Percentiles rank a stretch among this genome's conserved stretches.
Evolutionary conservation across 495 filamentous ascomycete species (phyloP).

Genomic region (Poronia punctata): DNA sequence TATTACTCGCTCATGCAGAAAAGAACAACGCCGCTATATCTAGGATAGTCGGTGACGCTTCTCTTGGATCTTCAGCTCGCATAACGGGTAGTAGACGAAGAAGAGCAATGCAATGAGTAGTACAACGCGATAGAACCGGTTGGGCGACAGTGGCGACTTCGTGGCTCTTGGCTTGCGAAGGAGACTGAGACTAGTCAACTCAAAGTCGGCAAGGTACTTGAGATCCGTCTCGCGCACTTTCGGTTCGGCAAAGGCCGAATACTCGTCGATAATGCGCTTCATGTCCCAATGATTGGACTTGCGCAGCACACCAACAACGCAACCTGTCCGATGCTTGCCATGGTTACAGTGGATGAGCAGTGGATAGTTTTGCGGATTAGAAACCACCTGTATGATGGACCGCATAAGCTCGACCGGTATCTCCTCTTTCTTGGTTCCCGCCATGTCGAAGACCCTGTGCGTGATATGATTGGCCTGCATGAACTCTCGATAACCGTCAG

Average conservation of each 20-base stretch:
- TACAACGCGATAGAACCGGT: conserved; percentile 14
- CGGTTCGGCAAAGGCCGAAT: conserved; percentile 55
- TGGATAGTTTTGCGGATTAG: conserved; percentile 62
- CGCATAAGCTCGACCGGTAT: conserved; percentile 57
- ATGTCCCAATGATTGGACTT: conserved; percentile 55
- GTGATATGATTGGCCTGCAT: conserved; percentile 54
- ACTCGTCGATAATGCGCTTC: conserved; percentile 55
- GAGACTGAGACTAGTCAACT: conserved; percentile 24
- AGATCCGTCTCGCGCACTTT: conserved; percentile 53
- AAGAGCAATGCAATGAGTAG: conserved; percentile 13
- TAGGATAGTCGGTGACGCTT: neutral
- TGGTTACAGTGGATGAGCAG: conserved; percentile 85
- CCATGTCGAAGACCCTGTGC: conserved; percentile 63
- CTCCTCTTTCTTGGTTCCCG: conserved; percentile 65
- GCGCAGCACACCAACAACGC: conserved; percentile 65
- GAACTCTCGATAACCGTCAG: conserved; percentile 52
- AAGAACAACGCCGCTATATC: too few relatives aligned
- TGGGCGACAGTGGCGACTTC: neutral
- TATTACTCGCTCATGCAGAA: too few relatives aligned
- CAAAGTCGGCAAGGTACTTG: conserved; percentile 40
- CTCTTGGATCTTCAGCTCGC: neutral
- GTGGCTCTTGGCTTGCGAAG: conserved; percentile 1
- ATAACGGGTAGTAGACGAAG: conserved; percentile 7
- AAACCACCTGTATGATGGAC: conserved; percentile 54
- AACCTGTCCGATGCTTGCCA: conserved; percentile 84